phyloP scores from a whole-genome alignment of 2,329 filamentous ascomycete species.

The Venturia carpophila region DNA sequence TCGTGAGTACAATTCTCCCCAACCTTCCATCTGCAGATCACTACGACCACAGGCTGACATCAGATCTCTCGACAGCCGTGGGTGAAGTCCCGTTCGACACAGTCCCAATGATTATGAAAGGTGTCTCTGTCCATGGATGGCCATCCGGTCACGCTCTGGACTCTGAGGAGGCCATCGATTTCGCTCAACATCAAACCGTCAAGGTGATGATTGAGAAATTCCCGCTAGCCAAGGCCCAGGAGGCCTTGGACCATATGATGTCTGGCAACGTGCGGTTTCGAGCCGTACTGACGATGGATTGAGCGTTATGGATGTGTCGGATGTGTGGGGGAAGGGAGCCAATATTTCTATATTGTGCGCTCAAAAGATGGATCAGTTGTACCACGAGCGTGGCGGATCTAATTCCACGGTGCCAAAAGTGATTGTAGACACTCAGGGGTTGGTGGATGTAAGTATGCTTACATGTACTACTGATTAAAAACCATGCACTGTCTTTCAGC shows the following conservation, averaged over 20 bases:
- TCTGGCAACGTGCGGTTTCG: constrained; percentile 45
- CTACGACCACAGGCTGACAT: too few relatives aligned
- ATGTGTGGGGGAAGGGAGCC: too few relatives aligned
- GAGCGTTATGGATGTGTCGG: too few relatives aligned
- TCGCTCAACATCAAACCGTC: constrained; percentile 41
- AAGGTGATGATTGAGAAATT: constrained; percentile 49
- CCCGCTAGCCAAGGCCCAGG: constrained; percentile 42
- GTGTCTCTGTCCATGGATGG: constrained; percentile 44
- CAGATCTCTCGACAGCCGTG: constrained; percentile 27
- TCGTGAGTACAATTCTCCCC: constrained; percentile 25
- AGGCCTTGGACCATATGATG: constrained; percentile 44
- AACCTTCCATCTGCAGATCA: background rate
- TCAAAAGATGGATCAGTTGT: too few relatives aligned
- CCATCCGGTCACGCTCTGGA: constrained; percentile 47
- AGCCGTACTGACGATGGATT: constrained; percentile 42
- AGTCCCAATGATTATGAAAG: constrained; percentile 39
- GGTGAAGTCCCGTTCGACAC: constrained; percentile 40
- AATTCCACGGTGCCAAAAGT: too few relatives aligned
- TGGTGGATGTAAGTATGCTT: too few relatives aligned
- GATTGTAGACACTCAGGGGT: too few relatives aligned
- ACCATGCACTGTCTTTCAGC: too few relatives aligned
- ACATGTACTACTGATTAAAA: too few relatives aligned
- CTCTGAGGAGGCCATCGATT: constrained; percentile 45
- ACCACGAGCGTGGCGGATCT: too few relatives aligned
- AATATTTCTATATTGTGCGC: too few relatives aligned